Evolutionary conservation across 1,139 yeast genomes (phyloP), one percentile per base, ranked within the genome.

Genomic region (Sugiyamaella sp.): DNA sequence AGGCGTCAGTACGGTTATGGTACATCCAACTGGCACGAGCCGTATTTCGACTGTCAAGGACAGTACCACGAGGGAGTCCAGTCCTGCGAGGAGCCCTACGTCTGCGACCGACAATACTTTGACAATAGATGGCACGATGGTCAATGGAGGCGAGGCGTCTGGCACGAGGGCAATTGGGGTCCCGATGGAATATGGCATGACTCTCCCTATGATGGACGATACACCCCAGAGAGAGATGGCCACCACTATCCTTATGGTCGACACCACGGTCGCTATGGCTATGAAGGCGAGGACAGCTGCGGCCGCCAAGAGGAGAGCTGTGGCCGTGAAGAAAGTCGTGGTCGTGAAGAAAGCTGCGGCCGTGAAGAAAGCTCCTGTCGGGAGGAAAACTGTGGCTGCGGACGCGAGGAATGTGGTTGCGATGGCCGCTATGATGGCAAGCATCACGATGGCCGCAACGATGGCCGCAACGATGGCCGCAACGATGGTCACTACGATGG

Each of bases 81-180:
- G 10, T 46, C 49, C 14, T 37, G 20, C 37, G 49, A 42, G 17
- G 50, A 32, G n/a, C 37, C 54, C 19, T 40, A 32, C 21, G 21
- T 29, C 39, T 45, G 41, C 20, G 49, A 46, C 25, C 35, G 49
- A 17, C 49, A 46, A 37, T 46, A 22, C 43, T 41, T n/a, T 27
- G 46, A 43, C 17, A 32, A 41, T 29, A 24, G 14, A 21, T 46
- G 38, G 43, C 50, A 38, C 17, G 50, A 46, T 3, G 50, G 50
- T 17, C 27, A 16, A 24, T 46, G 50, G 50, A 24, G 44, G 17
- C 12, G 38, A n/a, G 50, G 50, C 3, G 27, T 27, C 24, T 46
- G 50, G 50, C 44, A 46, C 19, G 50, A 46, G 25, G 50, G 50
- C n/a, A 14, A 17, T 12, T 38, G 44, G 41, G 49, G 49, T 16